A percentile compares a stretch with the other conserved stretches of the same genome.
Evolutionary conservation across 192 early-diverging fungal species (phyloP).

Genomic region (Backusella tarrabulga): DNA sequence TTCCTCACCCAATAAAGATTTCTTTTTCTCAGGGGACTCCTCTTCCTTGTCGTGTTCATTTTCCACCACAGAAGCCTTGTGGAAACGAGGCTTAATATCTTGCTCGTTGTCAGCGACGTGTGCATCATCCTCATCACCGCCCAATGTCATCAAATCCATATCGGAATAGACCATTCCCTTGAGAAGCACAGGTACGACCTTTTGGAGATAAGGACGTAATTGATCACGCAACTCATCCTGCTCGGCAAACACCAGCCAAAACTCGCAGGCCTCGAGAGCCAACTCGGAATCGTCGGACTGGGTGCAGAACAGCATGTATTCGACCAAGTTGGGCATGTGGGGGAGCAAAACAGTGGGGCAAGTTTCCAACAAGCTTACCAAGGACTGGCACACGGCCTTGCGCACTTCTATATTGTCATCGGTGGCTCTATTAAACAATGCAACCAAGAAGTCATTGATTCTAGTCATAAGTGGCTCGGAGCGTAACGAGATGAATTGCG

Average conservation of each 20-base stretch:
- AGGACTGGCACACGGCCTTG: conserved; percentile 90
- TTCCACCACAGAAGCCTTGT: conserved; percentile 79
- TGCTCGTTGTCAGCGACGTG: conserved; percentile 84
- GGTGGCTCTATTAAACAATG: conserved; percentile 80
- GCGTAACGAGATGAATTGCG: conserved; percentile 82
- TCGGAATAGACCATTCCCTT: conserved; percentile 97
- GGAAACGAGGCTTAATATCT: conserved; percentile 95
- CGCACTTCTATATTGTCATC: conserved; percentile 84
- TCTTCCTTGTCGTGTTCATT: conserved; percentile 32
- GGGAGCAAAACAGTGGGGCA: conserved; percentile 83
- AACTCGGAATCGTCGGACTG: conserved; percentile 81
- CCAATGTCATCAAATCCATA: conserved; percentile 80
- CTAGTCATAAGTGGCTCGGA: conserved; percentile 70
- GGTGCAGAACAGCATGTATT: conserved; percentile 96
- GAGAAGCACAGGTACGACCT: conserved; percentile 89
- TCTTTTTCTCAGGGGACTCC: conserved; percentile 10
- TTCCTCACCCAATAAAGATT: conserved; percentile 4
- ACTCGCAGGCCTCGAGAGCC: conserved; percentile 98
- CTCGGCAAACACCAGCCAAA: conserved; percentile 97
- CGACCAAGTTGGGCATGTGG: conserved; percentile 84
- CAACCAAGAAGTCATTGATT: conserved; percentile 70
- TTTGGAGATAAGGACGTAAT: conserved; percentile 65
- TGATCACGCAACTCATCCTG: conserved; percentile 77
- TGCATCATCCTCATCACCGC: conserved; percentile 82
- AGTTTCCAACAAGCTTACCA: conserved; percentile 88